Percentiles rank a stretch among this genome's conserved stretches.
Conservation (phyloP, 73 alveolate genomes). For the Tetrahymena thermophila region DNA sequence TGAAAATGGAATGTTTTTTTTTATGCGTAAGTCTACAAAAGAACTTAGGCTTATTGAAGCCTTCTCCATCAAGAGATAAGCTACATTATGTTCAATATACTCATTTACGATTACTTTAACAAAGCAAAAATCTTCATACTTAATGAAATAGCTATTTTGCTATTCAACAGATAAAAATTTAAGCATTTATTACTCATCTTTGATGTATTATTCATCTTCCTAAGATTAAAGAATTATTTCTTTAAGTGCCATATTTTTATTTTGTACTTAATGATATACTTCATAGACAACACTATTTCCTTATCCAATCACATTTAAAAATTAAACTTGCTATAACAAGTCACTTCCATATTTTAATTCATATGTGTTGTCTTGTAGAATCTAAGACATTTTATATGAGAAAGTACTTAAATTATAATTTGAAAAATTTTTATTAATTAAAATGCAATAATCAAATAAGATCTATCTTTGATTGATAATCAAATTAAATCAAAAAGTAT, state of each 20-base stretch:
- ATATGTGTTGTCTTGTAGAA: neutral
- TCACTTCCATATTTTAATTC: neutral
- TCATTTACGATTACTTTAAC: neutral
- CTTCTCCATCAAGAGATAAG: neutral
- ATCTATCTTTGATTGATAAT: too few relatives aligned
- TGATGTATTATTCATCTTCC: neutral
- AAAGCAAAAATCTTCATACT: neutral
- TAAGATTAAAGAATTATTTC: neutral
- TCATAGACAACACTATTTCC: neutral
- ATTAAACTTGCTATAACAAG: neutral
- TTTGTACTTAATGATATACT: neutral
- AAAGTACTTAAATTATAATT: neutral
- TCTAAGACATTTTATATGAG: neutral
- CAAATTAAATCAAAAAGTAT: too few relatives aligned
- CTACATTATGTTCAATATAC: neutral
- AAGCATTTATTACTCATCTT: neutral
- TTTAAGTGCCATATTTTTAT: neutral
- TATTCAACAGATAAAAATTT: neutral
- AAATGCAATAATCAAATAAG: neutral
- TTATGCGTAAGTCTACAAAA: neutral
- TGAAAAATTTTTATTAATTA: neutral
- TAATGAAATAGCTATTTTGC: neutral
- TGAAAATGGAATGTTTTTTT: neutral
- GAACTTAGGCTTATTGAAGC: neutral
- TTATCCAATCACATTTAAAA: neutral